Evolutionary conservation across 495 filamentous ascomycete species (phyloP).

Genomic region (Letharia lupina): DNA sequence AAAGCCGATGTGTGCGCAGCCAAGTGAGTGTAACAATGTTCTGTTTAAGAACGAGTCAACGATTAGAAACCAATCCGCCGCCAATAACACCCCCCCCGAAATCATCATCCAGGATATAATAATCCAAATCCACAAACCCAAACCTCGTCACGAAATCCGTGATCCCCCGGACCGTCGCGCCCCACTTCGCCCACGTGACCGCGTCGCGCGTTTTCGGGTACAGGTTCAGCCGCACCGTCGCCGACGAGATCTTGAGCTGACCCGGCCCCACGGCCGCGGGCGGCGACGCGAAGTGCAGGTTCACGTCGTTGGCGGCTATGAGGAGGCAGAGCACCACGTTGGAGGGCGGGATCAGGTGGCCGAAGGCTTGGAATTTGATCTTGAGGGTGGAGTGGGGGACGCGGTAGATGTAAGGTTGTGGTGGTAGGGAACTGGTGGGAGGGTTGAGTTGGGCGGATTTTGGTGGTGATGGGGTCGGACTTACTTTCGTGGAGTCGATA

Average conservation of each 20-base stretch:
- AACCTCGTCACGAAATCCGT: background rate
- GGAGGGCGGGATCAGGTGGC: background rate
- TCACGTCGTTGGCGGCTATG: background rate
- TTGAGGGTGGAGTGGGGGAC: background rate
- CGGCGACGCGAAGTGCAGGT: background rate
- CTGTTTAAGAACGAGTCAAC: background rate
- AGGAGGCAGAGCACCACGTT: background rate
- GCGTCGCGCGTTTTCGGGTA: background rate
- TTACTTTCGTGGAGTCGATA: background rate
- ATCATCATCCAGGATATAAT: background rate
- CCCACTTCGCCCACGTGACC: background rate
- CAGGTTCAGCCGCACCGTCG: background rate
- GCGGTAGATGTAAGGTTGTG: background rate
- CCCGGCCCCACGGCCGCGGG: background rate
- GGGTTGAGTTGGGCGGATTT: background rate
- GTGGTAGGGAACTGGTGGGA: background rate
- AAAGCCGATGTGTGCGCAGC: too few species aligned
- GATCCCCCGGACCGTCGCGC: background rate
- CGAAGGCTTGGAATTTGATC: background rate
- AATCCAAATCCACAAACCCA: slow-evolving; percentile 1
- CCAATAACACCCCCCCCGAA: background rate
- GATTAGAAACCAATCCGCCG: background rate
- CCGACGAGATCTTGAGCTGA: background rate
- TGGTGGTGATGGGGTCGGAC: background rate
- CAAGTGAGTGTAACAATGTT: too few species aligned